Evolutionary conservation across 352 stramenopile species (phyloP).

Genomic region (Thalassiosira mediterranea): DNA sequence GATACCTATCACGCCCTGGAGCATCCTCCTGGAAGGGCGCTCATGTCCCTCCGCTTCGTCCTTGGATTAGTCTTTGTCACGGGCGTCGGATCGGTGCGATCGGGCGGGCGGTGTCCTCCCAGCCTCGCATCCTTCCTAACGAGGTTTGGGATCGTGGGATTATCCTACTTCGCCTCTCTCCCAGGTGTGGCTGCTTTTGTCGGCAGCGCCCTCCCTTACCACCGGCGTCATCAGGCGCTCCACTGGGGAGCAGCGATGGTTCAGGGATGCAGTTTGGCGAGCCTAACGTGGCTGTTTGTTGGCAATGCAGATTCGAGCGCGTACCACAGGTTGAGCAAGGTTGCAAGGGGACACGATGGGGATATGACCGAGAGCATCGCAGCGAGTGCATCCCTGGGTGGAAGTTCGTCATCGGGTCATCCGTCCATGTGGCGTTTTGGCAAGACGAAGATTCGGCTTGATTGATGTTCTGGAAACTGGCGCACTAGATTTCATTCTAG

Average conservation of each 20-base stretch:
- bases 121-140: constrained; percentile 70
- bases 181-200: constrained; percentile 69
- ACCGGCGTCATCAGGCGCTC: constrained; percentile 72
- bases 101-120: constrained; percentile 53
- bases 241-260: constrained; percentile 56
- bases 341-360: constrained; percentile 45
- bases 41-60: constrained; percentile 76
- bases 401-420: constrained; percentile 13
- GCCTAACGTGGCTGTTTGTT: constrained; percentile 76
- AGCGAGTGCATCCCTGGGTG: constrained; percentile 19
- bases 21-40: constrained; percentile 75
- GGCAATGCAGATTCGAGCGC: constrained; percentile 57
- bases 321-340: constrained; percentile 69
- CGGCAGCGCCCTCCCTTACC: constrained; percentile 58
- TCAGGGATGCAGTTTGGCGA: constrained; percentile 62
- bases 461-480: too few species aligned
- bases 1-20: constrained; percentile 82
- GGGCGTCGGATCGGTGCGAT: constrained; percentile 60
- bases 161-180: constrained; percentile 73
- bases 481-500: too few species aligned
- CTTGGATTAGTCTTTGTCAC: constrained; percentile 67
- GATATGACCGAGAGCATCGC: constrained; percentile 44
- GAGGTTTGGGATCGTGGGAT: constrained; percentile 69
- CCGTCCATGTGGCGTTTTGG: constrained; percentile 56
- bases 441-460: constrained; percentile 70